phyloP scores from a whole-genome alignment of 352 stramenopile species.

The Phytophthora lateralis region DNA sequence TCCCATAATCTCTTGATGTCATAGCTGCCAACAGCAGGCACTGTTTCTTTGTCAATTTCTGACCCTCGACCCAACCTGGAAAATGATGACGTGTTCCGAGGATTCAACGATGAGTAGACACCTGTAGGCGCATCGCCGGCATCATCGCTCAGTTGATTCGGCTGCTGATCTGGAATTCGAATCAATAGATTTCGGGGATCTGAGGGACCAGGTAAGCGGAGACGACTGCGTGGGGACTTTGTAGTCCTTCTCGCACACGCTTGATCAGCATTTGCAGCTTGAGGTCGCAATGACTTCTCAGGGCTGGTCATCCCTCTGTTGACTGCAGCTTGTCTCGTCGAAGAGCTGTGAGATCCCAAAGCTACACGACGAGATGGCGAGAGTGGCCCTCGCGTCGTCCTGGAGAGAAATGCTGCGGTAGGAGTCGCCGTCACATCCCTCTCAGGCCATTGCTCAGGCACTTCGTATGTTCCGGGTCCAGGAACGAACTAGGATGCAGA shows the following conservation, averaged over 20 bases:
- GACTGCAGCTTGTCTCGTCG: background rate
- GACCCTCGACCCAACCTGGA: constrained; percentile 17
- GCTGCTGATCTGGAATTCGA: constrained; percentile 14
- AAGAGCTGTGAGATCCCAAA: constrained; percentile 10
- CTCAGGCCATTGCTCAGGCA: constrained; percentile 31
- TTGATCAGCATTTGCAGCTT: constrained; percentile 8
- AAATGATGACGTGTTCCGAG: constrained; percentile 20
- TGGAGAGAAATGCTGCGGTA: constrained; percentile 40
- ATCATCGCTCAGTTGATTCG: constrained; percentile 3
- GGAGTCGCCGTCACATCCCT: constrained; percentile 24
- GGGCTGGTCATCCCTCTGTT: background rate
- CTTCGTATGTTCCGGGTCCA: constrained; percentile 62
- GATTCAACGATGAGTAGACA: constrained; percentile 28
- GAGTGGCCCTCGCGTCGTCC: constrained; percentile 14
- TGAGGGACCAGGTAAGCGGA: constrained; percentile 15
- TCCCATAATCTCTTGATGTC: constrained; percentile 61
- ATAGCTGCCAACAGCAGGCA: constrained; percentile 42
- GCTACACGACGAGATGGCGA: constrained; percentile 6
- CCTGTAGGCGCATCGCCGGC: background rate
- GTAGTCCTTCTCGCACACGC: background rate
- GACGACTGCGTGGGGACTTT: constrained; percentile 22
- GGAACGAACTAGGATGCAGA: constrained; percentile 38
- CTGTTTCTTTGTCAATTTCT: constrained; percentile 3
- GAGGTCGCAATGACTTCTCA: constrained; percentile 5
- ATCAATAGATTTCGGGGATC: constrained; percentile 2